Percentiles rank a stretch among this genome's conserved stretches.
These are phyloP conservation scores for Pachysolen tannophilus DNA, from an alignment of 805 yeast genomes.

Conservation along the genomic window DNA sequence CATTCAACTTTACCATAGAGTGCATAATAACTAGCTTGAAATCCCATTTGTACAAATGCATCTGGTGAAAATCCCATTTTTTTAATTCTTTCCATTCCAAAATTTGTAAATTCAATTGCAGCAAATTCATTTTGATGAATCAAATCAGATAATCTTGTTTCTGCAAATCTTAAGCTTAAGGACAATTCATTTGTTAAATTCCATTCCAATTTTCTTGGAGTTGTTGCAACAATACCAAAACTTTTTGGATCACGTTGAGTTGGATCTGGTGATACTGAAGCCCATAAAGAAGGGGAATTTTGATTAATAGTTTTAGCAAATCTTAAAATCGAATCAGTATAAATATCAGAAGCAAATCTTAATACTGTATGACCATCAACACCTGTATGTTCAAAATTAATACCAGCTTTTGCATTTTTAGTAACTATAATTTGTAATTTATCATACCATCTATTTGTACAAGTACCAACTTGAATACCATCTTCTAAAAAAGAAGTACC, in stretches of 20 bases:
- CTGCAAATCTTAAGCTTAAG: constrained; percentile 80
- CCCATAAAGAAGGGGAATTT: constrained; percentile 69
- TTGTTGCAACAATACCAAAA: constrained; percentile 44
- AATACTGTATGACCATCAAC: constrained; percentile 94
- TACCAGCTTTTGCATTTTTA: constrained; percentile 85
- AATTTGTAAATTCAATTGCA: constrained; percentile 63
- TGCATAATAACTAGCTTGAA: constrained; percentile 89
- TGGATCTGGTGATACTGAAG: constrained; percentile 40
- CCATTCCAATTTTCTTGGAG: constrained; percentile 89
- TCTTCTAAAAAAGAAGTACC: constrained; percentile 73
- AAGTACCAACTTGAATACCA: constrained; percentile 89
- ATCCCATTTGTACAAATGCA: constrained; percentile 90
- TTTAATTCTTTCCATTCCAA: constrained; percentile 74
- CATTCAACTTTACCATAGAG: constrained; percentile 89
- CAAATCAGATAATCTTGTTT: constrained; percentile 78
- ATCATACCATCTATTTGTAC: constrained; percentile 94
- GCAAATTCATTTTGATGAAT: constrained; percentile 86
- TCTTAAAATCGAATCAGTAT: constrained; percentile 81
- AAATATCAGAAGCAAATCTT: constrained; percentile 81
- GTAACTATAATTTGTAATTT: constrained; percentile 83
- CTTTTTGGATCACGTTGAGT: constrained; percentile 31
- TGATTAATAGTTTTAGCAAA: constrained; percentile 80
- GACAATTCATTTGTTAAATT: constrained; percentile 70
- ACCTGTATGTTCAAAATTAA: constrained; percentile 91
- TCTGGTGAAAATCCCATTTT: constrained; percentile 86